Evolutionary conservation across 441 rosid species (phyloP), one percentile per base, ranked within the genome.

Genomic region (Viola pubescens): DNA sequence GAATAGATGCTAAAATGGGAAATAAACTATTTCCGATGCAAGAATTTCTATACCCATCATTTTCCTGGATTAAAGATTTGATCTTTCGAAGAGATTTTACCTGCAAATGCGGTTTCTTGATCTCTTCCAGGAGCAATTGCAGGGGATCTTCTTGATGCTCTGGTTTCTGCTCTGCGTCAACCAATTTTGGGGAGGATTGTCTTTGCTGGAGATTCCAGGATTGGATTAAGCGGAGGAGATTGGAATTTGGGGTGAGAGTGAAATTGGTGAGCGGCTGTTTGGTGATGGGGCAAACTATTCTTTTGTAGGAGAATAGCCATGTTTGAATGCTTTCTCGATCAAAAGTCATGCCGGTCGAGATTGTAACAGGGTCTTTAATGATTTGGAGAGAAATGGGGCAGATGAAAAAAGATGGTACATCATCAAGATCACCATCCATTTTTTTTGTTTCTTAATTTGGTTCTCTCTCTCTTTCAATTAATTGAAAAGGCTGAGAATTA

Each of bases 301-400:
- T 77, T 40, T 74, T 67, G 77, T 76, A 78, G 42, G 68, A 48
- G 70, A 70, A 74, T 38, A 81, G 64, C 86, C 86, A 81, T 61
- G 65, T 78, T 56, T 76, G 72, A 41, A 81, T 78, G 67, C 75
- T 78, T 19, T 70, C 69, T 10, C 79, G 74, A 56, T 81, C 86
- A 52, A 70, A 81, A 38, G 81, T 75, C 60, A 81, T 67, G 26
- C 85, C 82, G 4, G 85, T 81, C 12, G 60, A 59, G 73, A 78
- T 78, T 5, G 76, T 81, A 14, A 81, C 85, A 0, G 85, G 85
- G 9, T 81, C 82, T 46, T 48, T 67, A 81, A 81, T 81, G 26
- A 74, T 50, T 56, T 76, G 78, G 69, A 73, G 78, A 13, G 85
- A 81, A n/a, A 81, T 78, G 2, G 85, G 85, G 70, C 85, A 81